phyloP scores from a whole-genome alignment of 176 grass and related monocot species.

The Lolium rigidum region DNA sequence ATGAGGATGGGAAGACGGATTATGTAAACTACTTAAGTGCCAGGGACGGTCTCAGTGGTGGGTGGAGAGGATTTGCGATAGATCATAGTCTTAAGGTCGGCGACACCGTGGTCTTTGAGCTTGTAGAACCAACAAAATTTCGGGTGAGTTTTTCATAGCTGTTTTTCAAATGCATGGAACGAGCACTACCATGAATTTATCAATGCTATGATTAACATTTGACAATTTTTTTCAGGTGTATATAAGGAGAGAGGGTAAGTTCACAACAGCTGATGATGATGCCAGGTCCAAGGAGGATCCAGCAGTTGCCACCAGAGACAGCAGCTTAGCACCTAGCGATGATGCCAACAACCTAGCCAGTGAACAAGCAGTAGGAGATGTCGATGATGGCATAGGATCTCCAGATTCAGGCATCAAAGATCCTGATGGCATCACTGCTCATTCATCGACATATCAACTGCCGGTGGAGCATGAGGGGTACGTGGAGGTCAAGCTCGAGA shows the following conservation, averaged over 20 bases:
- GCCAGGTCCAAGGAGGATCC: conserved; percentile 11
- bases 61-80: conserved; percentile 49
- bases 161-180: not conserved
- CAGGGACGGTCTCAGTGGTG: conserved; percentile 52
- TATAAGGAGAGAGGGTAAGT: conserved; percentile 29
- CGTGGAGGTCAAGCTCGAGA: conserved; percentile 9
- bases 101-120: conserved; percentile 45
- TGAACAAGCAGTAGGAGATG: conserved; percentile 14
- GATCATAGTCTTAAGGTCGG: conserved; percentile 47
- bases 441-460: not conserved
- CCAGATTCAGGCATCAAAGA: not conserved
- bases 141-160: conserved; percentile 21
- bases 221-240: conserved; percentile 35
- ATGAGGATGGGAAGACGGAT: conserved; percentile 42
- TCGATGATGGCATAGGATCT: not conserved
- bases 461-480: not conserved
- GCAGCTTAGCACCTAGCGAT: not conserved
- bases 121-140: conserved; percentile 40
- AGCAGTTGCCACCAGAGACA: not conserved
- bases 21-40: not conserved
- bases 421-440: not conserved
- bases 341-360: not conserved
- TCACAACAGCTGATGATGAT: conserved; percentile 12
- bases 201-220: not conserved
- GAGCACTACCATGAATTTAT: not conserved